These are phyloP conservation scores for Candida ulmi DNA, from an alignment of 805 yeast species.

Conservation along the genomic window DNA sequence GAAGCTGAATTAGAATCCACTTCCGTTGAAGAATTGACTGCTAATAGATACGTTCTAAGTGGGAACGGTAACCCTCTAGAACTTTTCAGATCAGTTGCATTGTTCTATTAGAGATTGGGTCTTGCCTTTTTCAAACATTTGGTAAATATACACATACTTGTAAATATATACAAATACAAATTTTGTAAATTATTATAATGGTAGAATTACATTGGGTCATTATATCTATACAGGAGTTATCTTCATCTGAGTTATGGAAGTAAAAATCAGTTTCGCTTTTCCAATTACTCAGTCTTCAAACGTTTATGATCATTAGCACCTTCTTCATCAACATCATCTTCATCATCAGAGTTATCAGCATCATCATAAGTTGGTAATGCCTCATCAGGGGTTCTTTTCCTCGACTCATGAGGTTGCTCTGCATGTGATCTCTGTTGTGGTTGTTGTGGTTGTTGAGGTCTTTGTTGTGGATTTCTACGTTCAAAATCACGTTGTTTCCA, in stretches of 20 bases:
- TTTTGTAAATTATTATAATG: too few relatives aligned
- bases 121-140: background rate
- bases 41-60: slow-evolving; percentile 46
- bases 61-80: slow-evolving; percentile 61
- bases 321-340: slow-evolving; percentile 9
- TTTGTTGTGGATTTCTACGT: slow-evolving; percentile 8
- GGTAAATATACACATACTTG: background rate
- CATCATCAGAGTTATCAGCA: slow-evolving; percentile 6
- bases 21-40: slow-evolving; percentile 31
- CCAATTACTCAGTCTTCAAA: slow-evolving; percentile 6
- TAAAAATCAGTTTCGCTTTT: too few relatives aligned
- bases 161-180: too few relatives aligned
- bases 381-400: slow-evolving; percentile 1
- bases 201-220: background rate
- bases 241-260: background rate
- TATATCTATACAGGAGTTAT: background rate
- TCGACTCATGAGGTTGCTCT: background rate
- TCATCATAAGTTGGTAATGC: slow-evolving; percentile 2
- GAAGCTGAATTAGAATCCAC: slow-evolving; percentile 27
- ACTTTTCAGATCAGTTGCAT: slow-evolving; percentile 19
- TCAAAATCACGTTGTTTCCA: slow-evolving; percentile 56
- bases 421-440: background rate
- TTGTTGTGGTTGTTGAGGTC: slow-evolving; percentile 4
- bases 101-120: slow-evolving; percentile 14
- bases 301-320: slow-evolving; percentile 8